Evolutionary conservation across 306 rosid species (phyloP).

Genomic region (peach (Prunus persica)): Prunus_persica_NCBIv2 NC_034010.1:28738501-28739000

Average conservation of each 20-base stretch:
- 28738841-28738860: neutral
- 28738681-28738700: slow-evolving; percentile 88
- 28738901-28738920: slow-evolving; percentile 55
- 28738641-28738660: slow-evolving; percentile 87
- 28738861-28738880: slow-evolving; percentile 11
- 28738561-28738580: neutral
- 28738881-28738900: slow-evolving; percentile 53
- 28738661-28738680: slow-evolving; percentile 97
- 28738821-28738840: no score
- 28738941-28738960: slow-evolving; percentile 71
- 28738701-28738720: slow-evolving; percentile 91
- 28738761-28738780: slow-evolving; percentile 22
- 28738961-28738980: slow-evolving; percentile 58
- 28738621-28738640: slow-evolving; percentile 80
- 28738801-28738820: neutral
- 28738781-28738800: neutral
- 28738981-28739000: slow-evolving; percentile 84
- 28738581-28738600: slow-evolving; percentile 5
- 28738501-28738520: neutral
- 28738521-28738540: neutral
- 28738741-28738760: slow-evolving; percentile 69
- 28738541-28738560: neutral
- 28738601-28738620: slow-evolving; percentile 37
- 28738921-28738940: slow-evolving; percentile 73
- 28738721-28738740: slow-evolving; percentile 95